These are phyloP conservation scores for Arthromyces matolae DNA, from an alignment of 768 basidiomycete species.

Conservation along the genomic window DNA sequence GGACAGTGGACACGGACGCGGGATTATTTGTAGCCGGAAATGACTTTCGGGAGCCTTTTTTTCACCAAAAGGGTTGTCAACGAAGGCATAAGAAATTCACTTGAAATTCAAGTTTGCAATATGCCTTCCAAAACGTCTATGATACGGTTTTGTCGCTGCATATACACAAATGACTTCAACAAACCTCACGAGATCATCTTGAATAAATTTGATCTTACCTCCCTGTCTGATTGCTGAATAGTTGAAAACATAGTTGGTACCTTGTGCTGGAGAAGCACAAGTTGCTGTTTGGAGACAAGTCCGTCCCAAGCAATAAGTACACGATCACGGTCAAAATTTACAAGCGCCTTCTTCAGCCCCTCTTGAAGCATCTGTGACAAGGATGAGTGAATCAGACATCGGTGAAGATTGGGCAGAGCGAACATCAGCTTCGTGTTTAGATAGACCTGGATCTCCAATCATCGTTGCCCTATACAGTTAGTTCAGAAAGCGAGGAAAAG, in stretches of 20 bases:
- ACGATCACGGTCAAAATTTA: slow-evolving; percentile 65
- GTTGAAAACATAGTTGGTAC: slow-evolving; percentile 75
- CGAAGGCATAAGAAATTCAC: no score
- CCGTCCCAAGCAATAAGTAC: slow-evolving; percentile 75
- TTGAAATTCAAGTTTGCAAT: slow-evolving; percentile 3
- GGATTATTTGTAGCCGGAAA: no score
- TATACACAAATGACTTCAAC: neutral
- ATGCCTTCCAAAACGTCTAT: slow-evolving; percentile 64
- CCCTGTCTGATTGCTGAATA: slow-evolving; percentile 40
- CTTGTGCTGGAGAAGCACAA: slow-evolving; percentile 49
- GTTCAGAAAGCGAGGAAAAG: neutral
- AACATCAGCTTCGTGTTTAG: slow-evolving; percentile 69
- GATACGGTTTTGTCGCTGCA: slow-evolving; percentile 67
- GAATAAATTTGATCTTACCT: no score
- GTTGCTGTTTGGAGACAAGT: slow-evolving; percentile 68
- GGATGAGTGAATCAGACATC: slow-evolving; percentile 1
- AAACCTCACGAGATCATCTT: neutral
- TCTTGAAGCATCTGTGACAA: slow-evolving; percentile 58
- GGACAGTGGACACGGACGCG: no score
- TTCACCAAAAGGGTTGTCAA: no score
- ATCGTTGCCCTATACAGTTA: slow-evolving; percentile 52
- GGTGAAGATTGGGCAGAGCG: neutral
- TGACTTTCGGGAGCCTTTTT: no score
- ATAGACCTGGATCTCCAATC: slow-evolving; percentile 54
- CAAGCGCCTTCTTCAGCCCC: slow-evolving; percentile 61